phyloP scores from a whole-genome alignment of 495 filamentous ascomycete genomes.

The Echria macrotheca region DNA sequence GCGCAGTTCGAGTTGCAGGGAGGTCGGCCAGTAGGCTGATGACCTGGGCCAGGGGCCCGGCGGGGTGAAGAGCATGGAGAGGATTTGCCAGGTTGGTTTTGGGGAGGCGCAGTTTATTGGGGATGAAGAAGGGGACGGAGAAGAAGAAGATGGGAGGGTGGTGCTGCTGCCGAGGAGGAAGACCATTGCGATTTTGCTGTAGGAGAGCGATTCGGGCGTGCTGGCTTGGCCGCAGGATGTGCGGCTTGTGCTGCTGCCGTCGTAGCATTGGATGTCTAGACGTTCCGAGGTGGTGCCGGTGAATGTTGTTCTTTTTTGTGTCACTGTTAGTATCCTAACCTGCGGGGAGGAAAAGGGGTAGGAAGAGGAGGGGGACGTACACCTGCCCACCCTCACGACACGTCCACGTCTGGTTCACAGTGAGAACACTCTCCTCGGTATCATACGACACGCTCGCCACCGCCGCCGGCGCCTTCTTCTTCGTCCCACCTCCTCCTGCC shows the following conservation, averaged over 20 bases:
- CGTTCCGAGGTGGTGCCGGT: background rate
- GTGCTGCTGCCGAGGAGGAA: background rate
- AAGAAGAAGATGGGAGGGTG: no score
- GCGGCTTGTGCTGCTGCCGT: background rate
- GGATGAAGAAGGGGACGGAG: no score
- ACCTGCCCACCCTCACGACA: background rate
- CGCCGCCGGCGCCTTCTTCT: no score
- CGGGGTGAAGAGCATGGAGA: background rate
- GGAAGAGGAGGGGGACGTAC: background rate
- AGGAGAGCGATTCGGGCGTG: background rate
- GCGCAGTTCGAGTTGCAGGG: background rate
- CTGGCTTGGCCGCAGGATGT: background rate
- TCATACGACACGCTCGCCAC: no score
- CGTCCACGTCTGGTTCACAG: no score
- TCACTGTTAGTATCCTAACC: background rate
- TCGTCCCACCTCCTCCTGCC: no score
- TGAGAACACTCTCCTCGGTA: no score
- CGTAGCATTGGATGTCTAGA: no score
- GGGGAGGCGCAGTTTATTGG: background rate
- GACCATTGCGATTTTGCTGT: background rate
- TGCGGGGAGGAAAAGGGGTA: no score
- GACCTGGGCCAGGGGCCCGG: background rate
- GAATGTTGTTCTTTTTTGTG: background rate
- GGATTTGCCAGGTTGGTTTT: background rate
- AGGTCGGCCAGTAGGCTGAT: background rate